phyloP scores from a whole-genome alignment of 345 rosid species.

The Camelina sativa region DNA sequence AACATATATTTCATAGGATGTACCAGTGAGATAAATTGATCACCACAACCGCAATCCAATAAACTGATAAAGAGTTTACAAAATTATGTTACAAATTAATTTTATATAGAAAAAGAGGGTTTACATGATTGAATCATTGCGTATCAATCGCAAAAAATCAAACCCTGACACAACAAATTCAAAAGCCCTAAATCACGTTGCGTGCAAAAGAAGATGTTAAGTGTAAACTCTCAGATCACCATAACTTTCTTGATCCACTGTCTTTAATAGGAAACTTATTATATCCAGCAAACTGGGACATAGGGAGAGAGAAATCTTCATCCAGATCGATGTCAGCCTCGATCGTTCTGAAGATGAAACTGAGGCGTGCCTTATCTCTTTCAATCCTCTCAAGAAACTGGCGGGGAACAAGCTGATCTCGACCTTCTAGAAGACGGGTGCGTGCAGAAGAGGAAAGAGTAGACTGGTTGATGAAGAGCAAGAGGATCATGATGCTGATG shows the following conservation, averaged over 20 bases:
- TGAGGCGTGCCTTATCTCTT: slow-evolving; percentile 16
- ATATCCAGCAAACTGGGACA: background rate
- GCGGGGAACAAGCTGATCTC: background rate
- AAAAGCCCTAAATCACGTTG: background rate
- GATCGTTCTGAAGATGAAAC: slow-evolving; percentile 5
- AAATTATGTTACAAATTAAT: background rate
- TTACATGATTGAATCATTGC: background rate
- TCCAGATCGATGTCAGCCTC: background rate
- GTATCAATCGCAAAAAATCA: background rate
- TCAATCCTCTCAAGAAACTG: slow-evolving; percentile 2
- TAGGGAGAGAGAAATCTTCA: background rate
- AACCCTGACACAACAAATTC: background rate
- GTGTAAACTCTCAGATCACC: background rate
- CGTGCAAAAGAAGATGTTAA: background rate
- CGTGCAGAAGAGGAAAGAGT: slow-evolving; percentile 19
- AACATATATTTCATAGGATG: background rate
- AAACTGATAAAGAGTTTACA: background rate
- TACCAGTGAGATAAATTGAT: background rate
- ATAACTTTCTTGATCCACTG: background rate
- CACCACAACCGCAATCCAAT: background rate
- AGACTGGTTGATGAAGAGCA: slow-evolving; percentile 23
- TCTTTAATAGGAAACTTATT: background rate
- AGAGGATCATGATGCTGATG: slow-evolving; percentile 21
- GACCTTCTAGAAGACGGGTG: background rate
- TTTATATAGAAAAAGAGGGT: background rate